A percentile compares a stretch with the other conserved stretches of the same genome.
These are phyloP conservation scores for Irpex lacteus DNA, from an alignment of 1,284 basidiomycete species.

Conservation along the genomic window DNA sequence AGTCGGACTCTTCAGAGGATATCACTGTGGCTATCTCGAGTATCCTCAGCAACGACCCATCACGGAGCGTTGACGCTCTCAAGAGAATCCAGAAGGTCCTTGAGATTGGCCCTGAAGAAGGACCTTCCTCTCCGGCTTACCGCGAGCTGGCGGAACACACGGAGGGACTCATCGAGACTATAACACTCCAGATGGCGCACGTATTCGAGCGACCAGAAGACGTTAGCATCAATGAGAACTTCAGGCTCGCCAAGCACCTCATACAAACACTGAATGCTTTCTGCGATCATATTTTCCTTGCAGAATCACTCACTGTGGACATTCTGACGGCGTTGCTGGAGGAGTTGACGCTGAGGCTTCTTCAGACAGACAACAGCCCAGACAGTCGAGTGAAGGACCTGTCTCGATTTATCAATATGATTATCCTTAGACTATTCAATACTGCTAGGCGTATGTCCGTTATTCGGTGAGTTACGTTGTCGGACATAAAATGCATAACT, in stretches of 20 bases:
- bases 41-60: conserved; percentile 82
- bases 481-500: background rate
- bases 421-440: conserved; percentile 90
- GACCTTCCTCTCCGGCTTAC: conserved; percentile 64
- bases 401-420: conserved; percentile 97
- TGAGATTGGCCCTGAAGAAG: conserved; percentile 69
- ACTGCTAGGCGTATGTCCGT: conserved; percentile 90
- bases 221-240: conserved; percentile 71
- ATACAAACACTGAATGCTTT: conserved; percentile 93
- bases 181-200: conserved; percentile 86
- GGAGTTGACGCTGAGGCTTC: conserved; percentile 84
- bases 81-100: conserved; percentile 88
- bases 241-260: conserved; percentile 92
- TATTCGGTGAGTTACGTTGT: conserved; percentile 69
- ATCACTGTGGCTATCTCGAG: conserved; percentile 79
- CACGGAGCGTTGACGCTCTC: conserved; percentile 88
- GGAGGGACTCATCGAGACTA: conserved; percentile 84
- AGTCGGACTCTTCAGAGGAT: conserved; percentile 40
- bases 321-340: conserved; percentile 79
- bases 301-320: conserved; percentile 79
- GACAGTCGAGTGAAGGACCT: conserved; percentile 81
- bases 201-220: conserved; percentile 81
- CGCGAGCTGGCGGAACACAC: conserved; percentile 80
- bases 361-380: conserved; percentile 86
- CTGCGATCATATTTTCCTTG: conserved; percentile 81